These are phyloP conservation scores for Pyrenula aspistea DNA, from an alignment of 495 filamentous ascomycete species.

Conservation along the genomic window DNA sequence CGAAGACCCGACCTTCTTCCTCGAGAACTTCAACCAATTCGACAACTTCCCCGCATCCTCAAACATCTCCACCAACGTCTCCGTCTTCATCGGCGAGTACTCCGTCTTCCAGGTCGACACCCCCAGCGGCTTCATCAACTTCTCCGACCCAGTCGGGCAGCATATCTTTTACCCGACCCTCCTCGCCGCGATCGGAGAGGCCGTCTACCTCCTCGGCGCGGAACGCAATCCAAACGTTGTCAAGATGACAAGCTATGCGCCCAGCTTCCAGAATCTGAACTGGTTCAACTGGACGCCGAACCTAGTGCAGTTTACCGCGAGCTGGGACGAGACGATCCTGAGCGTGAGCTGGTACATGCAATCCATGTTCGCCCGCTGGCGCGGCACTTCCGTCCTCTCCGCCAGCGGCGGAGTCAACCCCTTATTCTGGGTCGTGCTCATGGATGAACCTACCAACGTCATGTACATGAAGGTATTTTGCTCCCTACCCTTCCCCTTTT, in stretches of 20 bases:
- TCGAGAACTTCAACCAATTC: slow-evolving; percentile 41
- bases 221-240: slow-evolving; percentile 54
- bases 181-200: slow-evolving; percentile 51
- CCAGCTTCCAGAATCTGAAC: slow-evolving; percentile 31
- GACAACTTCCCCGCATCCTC: slow-evolving; percentile 26
- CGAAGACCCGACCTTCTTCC: slow-evolving; percentile 32
- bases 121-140: slow-evolving; percentile 13
- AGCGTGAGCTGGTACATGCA: slow-evolving; percentile 18
- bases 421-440: slow-evolving; percentile 46
- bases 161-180: slow-evolving; percentile 24
- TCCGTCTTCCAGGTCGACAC: slow-evolving; percentile 40
- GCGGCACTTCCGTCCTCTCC: slow-evolving; percentile 42
- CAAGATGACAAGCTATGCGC: slow-evolving; percentile 40
- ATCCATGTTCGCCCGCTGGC: slow-evolving; percentile 37
- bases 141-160: slow-evolving; percentile 14
- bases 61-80: slow-evolving; percentile 14
- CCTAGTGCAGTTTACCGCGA: slow-evolving; percentile 22
- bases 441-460: slow-evolving; percentile 17
- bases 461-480: slow-evolving; percentile 12
- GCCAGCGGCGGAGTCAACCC: slow-evolving; percentile 34
- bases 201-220: slow-evolving; percentile 53
- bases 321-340: slow-evolving; percentile 2
- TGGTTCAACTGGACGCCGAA: slow-evolving; percentile 33
- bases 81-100: slow-evolving; percentile 42
- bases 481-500: neutral